Evolutionary conservation across 495 filamentous ascomycete genomes (phyloP), one percentile per base, ranked within the genome.

Genomic region (Hyaloscypha finlandica): DNA sequence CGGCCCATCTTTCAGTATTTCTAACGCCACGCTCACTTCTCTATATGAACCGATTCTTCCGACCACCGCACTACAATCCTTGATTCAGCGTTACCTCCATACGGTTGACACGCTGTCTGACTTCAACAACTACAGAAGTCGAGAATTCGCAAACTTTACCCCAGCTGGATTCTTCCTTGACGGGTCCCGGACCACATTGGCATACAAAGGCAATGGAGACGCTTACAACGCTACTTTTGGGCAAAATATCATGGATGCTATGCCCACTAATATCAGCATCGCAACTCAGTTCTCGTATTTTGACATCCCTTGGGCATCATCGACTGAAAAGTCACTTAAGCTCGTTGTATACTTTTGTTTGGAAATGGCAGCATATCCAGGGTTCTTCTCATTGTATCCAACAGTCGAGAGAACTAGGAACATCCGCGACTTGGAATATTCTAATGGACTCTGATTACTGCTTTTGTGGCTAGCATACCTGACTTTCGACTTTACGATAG

Each of bases 371-470:
- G 87, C 86, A 0, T 95, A 88, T 74, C 93, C 93, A 6, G 91
- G 87, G 31, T 92, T 97, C 79, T 96, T 95, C 71, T 87, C 89
- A 1, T 82, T 97, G 20, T 97, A 97, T 77, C 91, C 91, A 30
- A 95, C 91, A 3, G 74, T 90, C 5, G 93, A 97, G 75, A 83
- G 93, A 12, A 79, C 92, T 12, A 77, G 88, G 9, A 89, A 92
- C 61, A 90, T 97, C 35, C 83, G 93, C 37, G 89, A 90, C 16
- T 78, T 97, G 53, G 89, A 97, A 71, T 97, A 94, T 77, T 93
- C 90, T 57, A 96, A 94, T 72, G 92, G 91, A 60, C 91, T 92
- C 12, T 81, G 88, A 42, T 83, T 84, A 0, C 71, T 92, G 2
- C 89, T 90, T 3, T 78, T 95, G 11, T 95, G 92, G 90, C 76